These are phyloP conservation scores for Tylopilus subfusipes DNA, from an alignment of 768 basidiomycete genomes.

Conservation along the genomic window DNA sequence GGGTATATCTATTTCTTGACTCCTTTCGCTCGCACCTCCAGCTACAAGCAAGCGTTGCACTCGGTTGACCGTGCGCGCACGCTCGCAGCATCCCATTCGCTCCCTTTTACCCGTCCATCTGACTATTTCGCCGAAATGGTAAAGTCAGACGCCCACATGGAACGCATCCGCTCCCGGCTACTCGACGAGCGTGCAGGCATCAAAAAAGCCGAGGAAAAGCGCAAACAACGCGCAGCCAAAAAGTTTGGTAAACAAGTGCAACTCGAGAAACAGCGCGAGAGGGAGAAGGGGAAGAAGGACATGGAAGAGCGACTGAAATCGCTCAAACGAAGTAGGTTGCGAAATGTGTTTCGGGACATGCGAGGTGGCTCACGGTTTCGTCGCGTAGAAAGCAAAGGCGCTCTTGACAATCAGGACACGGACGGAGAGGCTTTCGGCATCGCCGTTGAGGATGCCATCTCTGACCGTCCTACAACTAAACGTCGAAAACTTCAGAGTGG, in stretches of 20 bases:
- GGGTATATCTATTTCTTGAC: not conserved
- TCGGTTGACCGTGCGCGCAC: slow-evolving; percentile 70
- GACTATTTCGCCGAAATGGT: slow-evolving; percentile 99
- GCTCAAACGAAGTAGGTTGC: slow-evolving; percentile 75
- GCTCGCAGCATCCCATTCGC: slow-evolving; percentile 72
- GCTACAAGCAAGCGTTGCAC: slow-evolving; percentile 94
- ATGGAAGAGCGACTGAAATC: slow-evolving; percentile 83
- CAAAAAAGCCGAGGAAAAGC: slow-evolving; percentile 88
- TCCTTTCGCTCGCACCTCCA: slow-evolving; percentile 29
- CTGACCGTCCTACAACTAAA: slow-evolving; percentile 64
- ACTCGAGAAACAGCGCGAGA: slow-evolving; percentile 87
- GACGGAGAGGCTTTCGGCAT: slow-evolving; percentile 74
- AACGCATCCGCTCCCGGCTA: slow-evolving; percentile 85
- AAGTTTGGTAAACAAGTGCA: slow-evolving; percentile 99
- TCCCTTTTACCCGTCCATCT: slow-evolving; percentile 85
- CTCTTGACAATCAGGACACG: slow-evolving; percentile 59
- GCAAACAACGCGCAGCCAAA: slow-evolving; percentile 90
- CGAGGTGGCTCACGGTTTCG: slow-evolving; percentile 1
- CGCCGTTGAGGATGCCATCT: slow-evolving; percentile 84
- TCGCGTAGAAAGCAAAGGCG: slow-evolving; percentile 74
- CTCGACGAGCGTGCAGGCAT: slow-evolving; percentile 86
- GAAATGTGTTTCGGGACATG: not conserved
- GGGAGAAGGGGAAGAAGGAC: slow-evolving; percentile 86
- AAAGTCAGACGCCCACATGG: slow-evolving; percentile 97
- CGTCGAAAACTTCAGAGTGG: slow-evolving; percentile 35